Evolutionary conservation across 345 rosid genomes (phyloP), one percentile per base, ranked within the genome.

Genomic region (Barbarea vulgaris): DNA sequence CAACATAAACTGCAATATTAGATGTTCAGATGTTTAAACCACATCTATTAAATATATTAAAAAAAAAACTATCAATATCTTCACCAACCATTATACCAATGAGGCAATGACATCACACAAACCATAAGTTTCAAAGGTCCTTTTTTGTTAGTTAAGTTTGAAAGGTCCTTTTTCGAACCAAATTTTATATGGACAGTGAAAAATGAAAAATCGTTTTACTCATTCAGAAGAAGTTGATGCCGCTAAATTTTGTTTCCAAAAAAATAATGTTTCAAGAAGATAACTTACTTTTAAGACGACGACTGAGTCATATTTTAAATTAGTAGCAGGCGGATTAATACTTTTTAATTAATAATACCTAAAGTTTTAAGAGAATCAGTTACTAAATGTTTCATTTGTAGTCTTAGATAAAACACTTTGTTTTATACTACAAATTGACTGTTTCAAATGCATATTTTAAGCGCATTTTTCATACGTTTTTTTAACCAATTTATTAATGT

Each of bases 31-130:
- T 56, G 61, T 50, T 72, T 62, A 8, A 27, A 52, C 63, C 21
- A 31, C 55, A 52, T 22, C 14, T 52, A 72, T 39, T 28, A 27
- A 27, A 39, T 18, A 14, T 19, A n/a, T n/a, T n/a, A n/a, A n/a
- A n/a, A n/a, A 13, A 14, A 10, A 18, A 11, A 5, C 21, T 2
- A 18, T 13, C 15, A 61, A 25, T 39, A 48, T 36, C 53, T 51
- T 18, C 31, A 48, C 58, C 4, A 33, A 47, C 58, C 48, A 70
- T 59, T 47, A 57, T 12, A 53, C 48, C n/a, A 52, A 52, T 52
- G 72, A 68, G n/a, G n/a, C n/a, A n/a, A n/a, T n/a, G n/a, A n/a
- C 36, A 53, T 37, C 24, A 25, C 62, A 51, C 17, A 42, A 15
- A 37, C 14, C 27, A 37, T 1, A 53, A 37, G 50, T 67, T 28